Evolutionary conservation across 2,329 filamentous ascomycete species (phyloP).

Genomic region (Fusarium sp.): DNA sequence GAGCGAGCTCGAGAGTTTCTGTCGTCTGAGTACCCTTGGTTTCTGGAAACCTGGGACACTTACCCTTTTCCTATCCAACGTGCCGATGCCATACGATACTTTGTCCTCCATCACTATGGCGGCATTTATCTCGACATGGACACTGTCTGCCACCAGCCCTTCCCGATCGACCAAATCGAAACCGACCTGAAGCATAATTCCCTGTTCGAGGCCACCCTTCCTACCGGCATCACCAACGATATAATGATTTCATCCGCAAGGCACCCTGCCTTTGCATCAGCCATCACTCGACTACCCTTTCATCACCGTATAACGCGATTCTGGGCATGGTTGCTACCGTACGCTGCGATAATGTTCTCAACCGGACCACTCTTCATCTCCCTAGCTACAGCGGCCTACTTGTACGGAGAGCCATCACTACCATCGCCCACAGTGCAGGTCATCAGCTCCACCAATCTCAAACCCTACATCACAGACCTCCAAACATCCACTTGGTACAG

Average conservation of each 20-base stretch:
- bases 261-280: conserved; percentile 79
- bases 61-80: conserved; percentile 79
- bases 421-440: conserved; percentile 42
- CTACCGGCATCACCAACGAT: conserved; percentile 85
- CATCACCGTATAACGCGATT: conserved; percentile 69
- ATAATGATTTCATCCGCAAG: conserved; percentile 79
- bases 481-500: conserved; percentile 58
- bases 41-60: conserved; percentile 74
- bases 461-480: conserved; percentile 49
- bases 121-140: conserved; percentile 76
- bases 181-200: conserved; percentile 27
- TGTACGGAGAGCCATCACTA: conserved; percentile 57
- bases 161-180: conserved; percentile 40
- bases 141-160: conserved; percentile 40
- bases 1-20: conserved; percentile 75
- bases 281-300: conserved; percentile 71
- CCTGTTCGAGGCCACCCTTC: conserved; percentile 63
- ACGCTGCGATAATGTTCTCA: conserved; percentile 84
- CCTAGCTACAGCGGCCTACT: conserved; percentile 80
- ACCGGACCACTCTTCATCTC: conserved; percentile 82
- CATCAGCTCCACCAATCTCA: conserved; percentile 30
- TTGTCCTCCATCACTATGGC: conserved; percentile 76
- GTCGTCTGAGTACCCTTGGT: conserved; percentile 76
- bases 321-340: conserved; percentile 72
- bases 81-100: conserved; percentile 79